Base-by-base conservation (phyloP, 192 early-diverging fungal genomes). In the Gigaspora rosea region DNA sequence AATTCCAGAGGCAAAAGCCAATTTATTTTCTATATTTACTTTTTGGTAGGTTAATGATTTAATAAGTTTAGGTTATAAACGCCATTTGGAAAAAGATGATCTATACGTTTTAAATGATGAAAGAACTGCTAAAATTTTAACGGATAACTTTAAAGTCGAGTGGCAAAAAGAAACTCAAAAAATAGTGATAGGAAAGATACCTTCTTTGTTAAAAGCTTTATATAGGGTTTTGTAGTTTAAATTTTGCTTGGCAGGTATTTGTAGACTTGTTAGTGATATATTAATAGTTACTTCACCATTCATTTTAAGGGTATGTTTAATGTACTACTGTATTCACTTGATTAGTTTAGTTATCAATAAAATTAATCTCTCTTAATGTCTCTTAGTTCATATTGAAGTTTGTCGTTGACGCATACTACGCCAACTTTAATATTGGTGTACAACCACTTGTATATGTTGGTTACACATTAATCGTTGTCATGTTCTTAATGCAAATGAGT, bases 11-110 rank as follows among this genome's bases (percentile, higher is more conserved):
- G 73, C 56, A 47, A 86, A 80, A 2, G 86, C 91, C 46, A 88
- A 87, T 48, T 70, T 88, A 35, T 74, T 89, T n/a, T 90, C 90
- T 63, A 78, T 78, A 13, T 71, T 92, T 54, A 86, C 86, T 62
- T 91, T 91, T 50, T 80, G 82, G 56, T 92, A 88, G 90, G 84
- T 89, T 56, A 86, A 85, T 74, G 90, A 86, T 2, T 77, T 87
- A 81, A 87, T 88, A 82, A 86, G 79, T 80, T 85, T 86, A n/a
- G 94, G 89, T n/a, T 90, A 89, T 70, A 82, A 84, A 76, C 85
- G 89, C 7, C 85, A 89, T 2, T 79, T 92, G 5, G 87, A 92
- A 75, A 87, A 82, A 65, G 84, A 84, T n/a, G 88, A 93, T 78
- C 64, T 93, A 36, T 90, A 90, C 71, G 71, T 75, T 9, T 48